A percentile compares a stretch with the other conserved stretches of the same genome.
Conservation (phyloP, 2,329 filamentous ascomycete genomes). For the Colletotrichum theobromicola region DNA sequence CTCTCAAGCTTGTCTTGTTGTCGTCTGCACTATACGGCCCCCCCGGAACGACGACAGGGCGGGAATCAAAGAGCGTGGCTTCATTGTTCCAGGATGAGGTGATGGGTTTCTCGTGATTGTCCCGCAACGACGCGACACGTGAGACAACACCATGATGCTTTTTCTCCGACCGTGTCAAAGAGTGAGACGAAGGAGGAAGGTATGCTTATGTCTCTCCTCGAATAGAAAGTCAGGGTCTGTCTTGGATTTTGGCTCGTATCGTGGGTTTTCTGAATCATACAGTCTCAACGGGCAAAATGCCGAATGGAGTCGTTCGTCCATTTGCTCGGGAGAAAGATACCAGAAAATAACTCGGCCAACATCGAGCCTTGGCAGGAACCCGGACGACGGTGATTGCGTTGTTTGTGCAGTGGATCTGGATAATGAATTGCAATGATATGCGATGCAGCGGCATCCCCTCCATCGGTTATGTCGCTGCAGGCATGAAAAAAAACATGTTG, state of each 20-base stretch:
- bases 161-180: background rate
- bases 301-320: background rate
- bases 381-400: background rate
- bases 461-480: background rate
- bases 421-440: slow-evolving; percentile 2
- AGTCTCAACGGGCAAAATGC: background rate
- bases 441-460: background rate
- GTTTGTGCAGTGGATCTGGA: background rate
- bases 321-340: background rate
- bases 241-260: background rate
- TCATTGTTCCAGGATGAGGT: background rate
- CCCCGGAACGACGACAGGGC: background rate
- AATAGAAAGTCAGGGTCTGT: background rate
- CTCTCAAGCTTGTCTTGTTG: background rate
- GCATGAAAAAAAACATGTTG: background rate
- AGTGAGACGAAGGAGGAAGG: background rate
- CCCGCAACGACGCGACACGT: background rate
- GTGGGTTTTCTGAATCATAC: background rate
- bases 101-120: background rate
- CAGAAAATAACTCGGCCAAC: background rate
- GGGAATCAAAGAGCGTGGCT: background rate
- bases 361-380: slow-evolving; percentile 5
- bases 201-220: background rate
- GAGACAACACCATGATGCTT: background rate
- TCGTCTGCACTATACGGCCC: background rate